Conservation (phyloP, 2,329 filamentous ascomycete genomes). For the Fusarium globosum region DNA sequence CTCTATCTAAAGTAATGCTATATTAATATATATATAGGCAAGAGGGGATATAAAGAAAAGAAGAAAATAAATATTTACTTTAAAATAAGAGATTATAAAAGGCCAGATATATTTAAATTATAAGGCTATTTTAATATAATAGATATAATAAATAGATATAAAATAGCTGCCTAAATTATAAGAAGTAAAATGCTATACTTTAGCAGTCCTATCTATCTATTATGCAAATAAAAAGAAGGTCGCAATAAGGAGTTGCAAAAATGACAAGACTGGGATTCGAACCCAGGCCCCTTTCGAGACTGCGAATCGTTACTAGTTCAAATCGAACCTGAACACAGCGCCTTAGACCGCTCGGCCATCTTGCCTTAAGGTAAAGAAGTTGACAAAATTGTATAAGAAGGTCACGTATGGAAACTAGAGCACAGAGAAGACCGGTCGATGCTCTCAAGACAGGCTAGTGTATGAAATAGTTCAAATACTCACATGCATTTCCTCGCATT, state of each 20-base stretch:
- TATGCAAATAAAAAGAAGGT: too few relatives aligned
- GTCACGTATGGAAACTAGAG: accelerated
- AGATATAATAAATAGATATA: too few relatives aligned
- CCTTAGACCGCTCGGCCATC: slow-evolving; percentile 40
- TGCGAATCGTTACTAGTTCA: slow-evolving; percentile 38
- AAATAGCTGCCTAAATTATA: too few relatives aligned
- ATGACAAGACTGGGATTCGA: slow-evolving; percentile 40
- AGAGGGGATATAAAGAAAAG: too few relatives aligned
- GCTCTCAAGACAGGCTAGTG: accelerated
- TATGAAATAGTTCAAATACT: accelerated
- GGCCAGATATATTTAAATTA: too few relatives aligned
- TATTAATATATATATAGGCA: too few relatives aligned
- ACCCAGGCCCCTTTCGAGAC: slow-evolving; percentile 42
- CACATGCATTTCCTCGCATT: accelerated
- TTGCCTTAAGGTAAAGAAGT: accelerated
- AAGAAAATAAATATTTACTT: too few relatives aligned
- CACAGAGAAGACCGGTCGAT: accelerated
- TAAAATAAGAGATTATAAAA: too few relatives aligned
- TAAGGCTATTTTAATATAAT: too few relatives aligned
- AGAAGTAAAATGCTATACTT: too few relatives aligned
- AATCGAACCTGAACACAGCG: slow-evolving; percentile 41
- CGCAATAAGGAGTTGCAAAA: not conserved
- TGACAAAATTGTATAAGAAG: not conserved
- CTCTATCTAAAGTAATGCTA: not conserved
- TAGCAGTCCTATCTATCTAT: too few relatives aligned